These are phyloP conservation scores for Citrus reticulata DNA, from an alignment of 345 rosid species.

Conservation along the genomic window DNA sequence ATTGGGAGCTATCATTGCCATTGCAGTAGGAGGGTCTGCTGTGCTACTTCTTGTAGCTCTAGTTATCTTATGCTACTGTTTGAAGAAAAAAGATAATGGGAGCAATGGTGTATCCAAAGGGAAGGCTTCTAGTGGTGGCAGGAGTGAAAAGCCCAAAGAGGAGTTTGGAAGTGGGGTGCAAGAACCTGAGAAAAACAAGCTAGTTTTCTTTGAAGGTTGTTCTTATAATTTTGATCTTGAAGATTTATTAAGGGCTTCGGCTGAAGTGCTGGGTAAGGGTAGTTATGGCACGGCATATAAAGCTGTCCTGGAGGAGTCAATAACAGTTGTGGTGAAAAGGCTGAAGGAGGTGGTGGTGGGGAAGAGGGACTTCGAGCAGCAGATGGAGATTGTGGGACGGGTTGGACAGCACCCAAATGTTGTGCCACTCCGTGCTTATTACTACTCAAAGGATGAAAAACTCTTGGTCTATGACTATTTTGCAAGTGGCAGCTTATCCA, in stretches of 20 bases:
- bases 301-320: slow-evolving; percentile 79
- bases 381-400: slow-evolving; percentile 76
- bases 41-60: slow-evolving; percentile 42
- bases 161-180: slow-evolving; percentile 81
- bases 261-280: slow-evolving; percentile 91
- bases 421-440: slow-evolving; percentile 75
- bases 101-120: slow-evolving; percentile 45
- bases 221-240: slow-evolving; percentile 77
- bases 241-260: slow-evolving; percentile 86
- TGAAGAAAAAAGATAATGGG: slow-evolving; percentile 54
- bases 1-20: slow-evolving; percentile 55
- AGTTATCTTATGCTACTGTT: slow-evolving; percentile 49
- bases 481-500: slow-evolving; percentile 52
- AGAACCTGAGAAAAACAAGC: slow-evolving; percentile 74
- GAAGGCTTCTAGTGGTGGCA: slow-evolving; percentile 40
- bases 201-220: slow-evolving; percentile 82
- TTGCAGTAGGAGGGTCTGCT: slow-evolving; percentile 59
- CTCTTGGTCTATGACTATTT: slow-evolving; percentile 72
- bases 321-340: slow-evolving; percentile 83
- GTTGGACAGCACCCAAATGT: slow-evolving; percentile 67
- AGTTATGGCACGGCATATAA: slow-evolving; percentile 83
- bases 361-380: slow-evolving; percentile 87
- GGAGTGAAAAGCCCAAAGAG: slow-evolving; percentile 68
- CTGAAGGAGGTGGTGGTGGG: slow-evolving; percentile 75
- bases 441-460: slow-evolving; percentile 90